A percentile compares a stretch with the other conserved stretches of the same genome.
phyloP scores from a whole-genome alignment of 805 yeast genomes.

The Kodamaea restingae region DNA sequence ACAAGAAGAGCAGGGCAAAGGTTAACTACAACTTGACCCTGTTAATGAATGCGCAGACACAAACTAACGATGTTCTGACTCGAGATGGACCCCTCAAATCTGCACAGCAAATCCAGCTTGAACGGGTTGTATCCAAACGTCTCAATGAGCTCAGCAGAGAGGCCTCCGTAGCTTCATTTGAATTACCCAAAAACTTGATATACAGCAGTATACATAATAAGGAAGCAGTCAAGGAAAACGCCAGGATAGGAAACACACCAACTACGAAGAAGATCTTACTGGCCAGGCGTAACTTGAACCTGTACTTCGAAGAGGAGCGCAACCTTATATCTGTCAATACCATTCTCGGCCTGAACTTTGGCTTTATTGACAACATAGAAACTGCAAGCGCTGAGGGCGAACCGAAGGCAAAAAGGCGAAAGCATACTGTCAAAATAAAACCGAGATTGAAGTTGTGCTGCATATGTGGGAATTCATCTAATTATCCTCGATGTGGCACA shows the following conservation, averaged over 20 bases:
- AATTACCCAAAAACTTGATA: slow-evolving; percentile 38
- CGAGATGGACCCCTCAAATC: slow-evolving; percentile 37
- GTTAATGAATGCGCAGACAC: slow-evolving; percentile 41
- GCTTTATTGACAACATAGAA: slow-evolving; percentile 36
- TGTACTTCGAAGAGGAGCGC: slow-evolving; percentile 44
- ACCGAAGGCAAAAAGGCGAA: slow-evolving; percentile 16
- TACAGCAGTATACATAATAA: slow-evolving; percentile 29
- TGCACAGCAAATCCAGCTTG: slow-evolving; percentile 40
- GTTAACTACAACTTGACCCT: slow-evolving; percentile 42
- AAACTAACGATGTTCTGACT: slow-evolving; percentile 24
- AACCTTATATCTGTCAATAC: slow-evolving; percentile 41
- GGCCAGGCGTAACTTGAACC: slow-evolving; percentile 40
- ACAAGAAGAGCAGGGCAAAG: slow-evolving; percentile 35
- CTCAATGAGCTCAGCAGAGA: slow-evolving; percentile 34
- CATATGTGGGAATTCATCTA: slow-evolving; percentile 36
- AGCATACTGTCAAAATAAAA: slow-evolving; percentile 17
- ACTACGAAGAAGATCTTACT: slow-evolving; percentile 40
- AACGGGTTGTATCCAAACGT: slow-evolving; percentile 34
- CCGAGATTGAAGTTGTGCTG: slow-evolving; percentile 39
- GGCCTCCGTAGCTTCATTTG: slow-evolving; percentile 28
- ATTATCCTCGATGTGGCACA: slow-evolving; percentile 34
- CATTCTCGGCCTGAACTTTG: slow-evolving; percentile 37
- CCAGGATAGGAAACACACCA: slow-evolving; percentile 41
- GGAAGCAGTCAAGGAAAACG: slow-evolving; percentile 18
- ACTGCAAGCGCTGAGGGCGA: slow-evolving; percentile 11